These are phyloP conservation scores for Paulownia fortunei DNA, from an alignment of 257 asterid species.

Conservation along the genomic window DNA sequence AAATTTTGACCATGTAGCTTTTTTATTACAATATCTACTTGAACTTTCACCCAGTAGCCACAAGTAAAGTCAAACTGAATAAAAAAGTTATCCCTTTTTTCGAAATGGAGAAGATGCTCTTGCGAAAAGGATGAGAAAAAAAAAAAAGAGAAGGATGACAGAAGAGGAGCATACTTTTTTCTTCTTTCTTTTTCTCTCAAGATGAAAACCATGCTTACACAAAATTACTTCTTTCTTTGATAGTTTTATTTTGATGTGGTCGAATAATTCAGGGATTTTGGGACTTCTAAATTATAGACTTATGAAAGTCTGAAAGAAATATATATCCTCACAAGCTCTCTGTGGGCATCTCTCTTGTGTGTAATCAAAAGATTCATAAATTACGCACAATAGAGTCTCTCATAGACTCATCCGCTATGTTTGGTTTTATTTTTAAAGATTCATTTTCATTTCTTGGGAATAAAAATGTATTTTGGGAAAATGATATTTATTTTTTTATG, in stretches of 20 bases:
- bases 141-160: background rate
- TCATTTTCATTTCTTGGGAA: too few relatives aligned
- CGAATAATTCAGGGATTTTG: background rate
- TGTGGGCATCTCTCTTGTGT: too few relatives aligned
- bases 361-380: background rate
- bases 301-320: too few relatives aligned
- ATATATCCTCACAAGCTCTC: background rate
- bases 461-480: too few relatives aligned
- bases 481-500: too few relatives aligned
- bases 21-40: slow-evolving; percentile 5
- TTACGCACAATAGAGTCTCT: background rate
- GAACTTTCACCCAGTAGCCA: slow-evolving; percentile 22
- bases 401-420: background rate
- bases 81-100: slow-evolving; percentile 28
- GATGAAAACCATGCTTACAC: background rate
- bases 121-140: slow-evolving; percentile 33
- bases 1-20: slow-evolving; percentile 37
- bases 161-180: slow-evolving; percentile 16
- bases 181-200: background rate
- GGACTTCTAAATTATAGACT: background rate
- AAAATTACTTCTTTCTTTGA: background rate
- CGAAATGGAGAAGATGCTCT: slow-evolving; percentile 39
- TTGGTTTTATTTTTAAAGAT: background rate
- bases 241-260: background rate
- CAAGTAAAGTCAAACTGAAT: slow-evolving; percentile 41